Percentiles rank a stretch among this genome's conserved stretches.
These are phyloP conservation scores for Colletotrichum eremochloae DNA, from an alignment of 2,329 filamentous ascomycete genomes.

Conservation along the genomic window DNA sequence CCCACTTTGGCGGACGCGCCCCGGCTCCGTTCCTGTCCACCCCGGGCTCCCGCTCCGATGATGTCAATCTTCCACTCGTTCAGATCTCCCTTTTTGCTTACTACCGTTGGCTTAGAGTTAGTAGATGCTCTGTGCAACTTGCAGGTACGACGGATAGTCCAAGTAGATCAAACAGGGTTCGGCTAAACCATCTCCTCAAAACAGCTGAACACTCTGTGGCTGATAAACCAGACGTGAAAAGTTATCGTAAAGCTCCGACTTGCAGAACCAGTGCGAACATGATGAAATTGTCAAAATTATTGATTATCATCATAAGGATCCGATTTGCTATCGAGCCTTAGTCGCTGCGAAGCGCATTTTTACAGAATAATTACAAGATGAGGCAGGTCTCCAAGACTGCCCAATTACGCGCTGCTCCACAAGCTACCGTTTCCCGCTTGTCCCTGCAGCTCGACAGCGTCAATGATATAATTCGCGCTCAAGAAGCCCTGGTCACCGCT, in stretches of 20 bases:
- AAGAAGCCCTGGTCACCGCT: constrained; percentile 62
- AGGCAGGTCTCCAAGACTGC: not conserved
- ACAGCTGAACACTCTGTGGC: no score
- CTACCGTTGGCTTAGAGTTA: rapidly evolving
- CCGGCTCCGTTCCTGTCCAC: not conserved
- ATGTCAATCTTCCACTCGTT: not conserved
- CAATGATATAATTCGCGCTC: constrained; percentile 57
- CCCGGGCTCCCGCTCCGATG: not conserved
- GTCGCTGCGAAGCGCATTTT: not conserved
- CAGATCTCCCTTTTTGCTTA: no score
- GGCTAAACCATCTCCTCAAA: no score
- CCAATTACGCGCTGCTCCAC: not conserved
- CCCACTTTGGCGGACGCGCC: not conserved
- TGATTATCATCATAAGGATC: no score
- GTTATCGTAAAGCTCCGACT: not conserved
- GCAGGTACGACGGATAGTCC: not conserved
- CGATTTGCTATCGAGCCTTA: no score
- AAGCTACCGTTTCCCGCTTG: constrained; percentile 1
- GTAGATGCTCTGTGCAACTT: rapidly evolving
- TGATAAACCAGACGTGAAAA: not conserved
- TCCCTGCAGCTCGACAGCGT: constrained; percentile 38
- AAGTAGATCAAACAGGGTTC: no score
- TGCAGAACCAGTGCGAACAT: rapidly evolving
- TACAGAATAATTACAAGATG: no score
- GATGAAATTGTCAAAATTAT: no score